Base-by-base conservation (phyloP, 108 stramenopile genomes). In the Cyclotella atomus region DNA sequence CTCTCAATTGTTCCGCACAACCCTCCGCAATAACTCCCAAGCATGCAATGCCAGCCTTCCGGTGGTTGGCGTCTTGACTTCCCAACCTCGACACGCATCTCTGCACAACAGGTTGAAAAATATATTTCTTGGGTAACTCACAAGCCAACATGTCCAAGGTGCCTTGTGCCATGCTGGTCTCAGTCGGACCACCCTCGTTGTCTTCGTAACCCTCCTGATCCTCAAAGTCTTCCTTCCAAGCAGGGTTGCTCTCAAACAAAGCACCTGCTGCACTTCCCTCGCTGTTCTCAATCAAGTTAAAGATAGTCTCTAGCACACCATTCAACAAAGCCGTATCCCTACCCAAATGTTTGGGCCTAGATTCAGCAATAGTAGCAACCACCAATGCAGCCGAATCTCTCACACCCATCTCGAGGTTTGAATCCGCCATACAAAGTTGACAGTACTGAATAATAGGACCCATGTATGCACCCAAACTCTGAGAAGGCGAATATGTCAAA, bases 21-120 rank as follows among this genome's bases (percentile, higher is more conserved):
- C 97, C 98, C 79, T 99, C 98, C 16, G 96, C 91, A 79, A 97
- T 96, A 29, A 99, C 97, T 19, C 97, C 98, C 44, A 99, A 77
- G 47, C 94, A 85, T 21, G 98, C 98, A 73, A 96, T 91, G 14
- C 97, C 98, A 25, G 98, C 98, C 79, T 98, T 98, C 27, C 98
- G 91, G 29, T 88, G 86, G 50, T 92, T 88, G 21, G 94, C 66
- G 49, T 84, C 77, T 2, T 86, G 85, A 46, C 80, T 87, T 29
- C 82, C 73, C 35, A 99, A 82, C 38, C 97, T 88, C 15, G 89
- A 75, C 32, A 95, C 77, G 70, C 95, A 96, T 34, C 95, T 86
- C n/a, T 81, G 72, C 61, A 98, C 87, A 20, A 90, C 85, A 12
- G 96, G 90, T 61, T 89, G 69, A 81, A 97, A 96, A 71, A 97